Percentiles rank a stretch among this genome's conserved stretches.
Evolutionary conservation across 2,329 filamentous ascomycete species (phyloP).

Genomic region (Apiospora phragmitis): DNA sequence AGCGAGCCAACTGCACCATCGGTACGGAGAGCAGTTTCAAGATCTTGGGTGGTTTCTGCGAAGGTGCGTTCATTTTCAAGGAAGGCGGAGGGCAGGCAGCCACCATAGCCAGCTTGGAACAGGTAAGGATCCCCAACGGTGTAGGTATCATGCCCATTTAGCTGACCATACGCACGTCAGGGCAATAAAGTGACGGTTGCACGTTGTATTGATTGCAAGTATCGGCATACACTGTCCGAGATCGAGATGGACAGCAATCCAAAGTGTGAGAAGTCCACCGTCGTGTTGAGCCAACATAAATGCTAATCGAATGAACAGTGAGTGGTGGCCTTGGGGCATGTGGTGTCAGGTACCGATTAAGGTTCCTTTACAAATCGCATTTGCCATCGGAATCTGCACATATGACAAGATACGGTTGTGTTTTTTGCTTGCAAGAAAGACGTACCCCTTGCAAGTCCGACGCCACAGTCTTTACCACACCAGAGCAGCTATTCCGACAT

Average conservation of each 20-base stretch:
- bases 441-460: slow-evolving; percentile 54
- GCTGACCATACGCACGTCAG: neutral
- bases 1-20: slow-evolving; percentile 31
- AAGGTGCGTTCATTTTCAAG: slow-evolving; percentile 38
- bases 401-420: slow-evolving; percentile 49
- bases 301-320: slow-evolving; percentile 23
- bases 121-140: slow-evolving; percentile 13
- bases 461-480: slow-evolving; percentile 56
- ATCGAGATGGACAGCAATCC: slow-evolving; percentile 18
- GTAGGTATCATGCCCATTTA: neutral
- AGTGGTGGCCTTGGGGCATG: slow-evolving; percentile 34
- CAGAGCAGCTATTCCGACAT: slow-evolving; percentile 53
- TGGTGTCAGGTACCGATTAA: slow-evolving; percentile 39
- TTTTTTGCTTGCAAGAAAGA: slow-evolving; percentile 53
- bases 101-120: slow-evolving; percentile 30
- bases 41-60: slow-evolving; percentile 38
- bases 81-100: slow-evolving; percentile 36
- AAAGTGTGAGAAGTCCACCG: slow-evolving; percentile 19
- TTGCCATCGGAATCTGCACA: slow-evolving; percentile 31
- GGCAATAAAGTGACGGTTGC: slow-evolving; percentile 17
- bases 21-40: slow-evolving; percentile 37
- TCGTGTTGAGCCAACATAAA: neutral
- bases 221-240: slow-evolving; percentile 14
- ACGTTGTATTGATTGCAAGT: slow-evolving; percentile 29
- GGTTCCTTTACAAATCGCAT: slow-evolving; percentile 45